Percentiles rank a stretch among this genome's conserved stretches.
phyloP scores from a whole-genome alignment of 2,329 filamentous ascomycete species.

The Fusarium ambrosium region DNA sequence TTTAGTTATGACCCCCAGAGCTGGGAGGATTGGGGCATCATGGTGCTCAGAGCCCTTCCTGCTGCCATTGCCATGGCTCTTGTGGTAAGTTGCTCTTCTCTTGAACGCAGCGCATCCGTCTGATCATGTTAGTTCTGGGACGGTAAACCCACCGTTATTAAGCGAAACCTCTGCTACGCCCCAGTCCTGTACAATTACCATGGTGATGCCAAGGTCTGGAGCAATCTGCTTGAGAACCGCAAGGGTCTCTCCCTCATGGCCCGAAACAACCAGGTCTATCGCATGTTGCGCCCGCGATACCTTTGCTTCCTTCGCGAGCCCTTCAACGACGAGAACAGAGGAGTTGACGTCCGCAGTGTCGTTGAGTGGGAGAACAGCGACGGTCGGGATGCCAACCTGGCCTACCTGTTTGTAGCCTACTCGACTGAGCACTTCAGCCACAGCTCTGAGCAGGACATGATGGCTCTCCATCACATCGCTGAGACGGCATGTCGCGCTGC shows the following conservation, averaged over 20 bases:
- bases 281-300: constrained; percentile 41
- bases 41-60: constrained; percentile 41
- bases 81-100: constrained; percentile 27
- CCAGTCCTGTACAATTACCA: constrained; percentile 44
- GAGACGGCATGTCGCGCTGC: constrained; percentile 46
- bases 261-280: constrained; percentile 43
- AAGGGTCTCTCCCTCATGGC: constrained; percentile 39
- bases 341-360: constrained; percentile 42
- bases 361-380: constrained; percentile 43
- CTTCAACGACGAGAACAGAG: constrained; percentile 40
- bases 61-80: constrained; percentile 45
- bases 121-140: constrained; percentile 41
- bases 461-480: constrained; percentile 45
- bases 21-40: constrained; percentile 46
- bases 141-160: constrained; percentile 25
- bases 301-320: constrained; percentile 44
- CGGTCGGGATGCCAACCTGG: constrained; percentile 33
- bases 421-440: constrained; percentile 46
- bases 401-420: constrained; percentile 46
- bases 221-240: constrained; percentile 45
- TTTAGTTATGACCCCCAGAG: constrained; percentile 45
- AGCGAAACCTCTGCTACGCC: constrained; percentile 39
- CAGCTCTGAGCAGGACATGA: constrained; percentile 40
- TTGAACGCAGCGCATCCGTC: too few relatives aligned
- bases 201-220: constrained; percentile 46